Base-by-base conservation (phyloP, 371 early-diverging fungal species). In the Funneliformis caledonium region DNA sequence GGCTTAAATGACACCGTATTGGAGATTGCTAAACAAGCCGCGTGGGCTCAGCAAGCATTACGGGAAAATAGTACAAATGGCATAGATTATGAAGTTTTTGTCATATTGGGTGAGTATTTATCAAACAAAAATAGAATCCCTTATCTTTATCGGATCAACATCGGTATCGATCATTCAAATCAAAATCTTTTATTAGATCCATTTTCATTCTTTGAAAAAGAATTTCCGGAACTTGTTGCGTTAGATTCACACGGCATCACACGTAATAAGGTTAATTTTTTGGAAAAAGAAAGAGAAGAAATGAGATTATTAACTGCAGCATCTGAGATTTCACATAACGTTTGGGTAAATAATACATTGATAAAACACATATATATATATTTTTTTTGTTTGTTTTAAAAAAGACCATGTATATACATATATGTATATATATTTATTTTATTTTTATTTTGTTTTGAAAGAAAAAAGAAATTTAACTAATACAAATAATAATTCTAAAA, bases 301-400 rank as follows among this genome's bases (percentile, higher is more conserved):
- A 92, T 92, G 90, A 81, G 87, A 22, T 70, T 85, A 37, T 84
- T 92, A 84, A 91, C 90, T 37, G 80, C 85, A n/a, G 89, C 88
- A 1, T 86, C 86, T 2, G 88, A 90, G 82, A 85, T 91, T 60
- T 89, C 91, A 62, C 78, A 82, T 4, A 83, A 88, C 43, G 80
- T 92, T 60, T 92, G 91, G 91, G 91, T 91, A 89, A 84, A 86
- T 81, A 31, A 42, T 48, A 56, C 52, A 16, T n/a, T 22, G 19
- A 60, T 19, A 16, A 47, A 26, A 26, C 26, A 61, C 4, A 26
- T 56, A 50, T 16, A 69, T 52, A 76, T 59, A 37, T 64, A 19
- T 61, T 37, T 65, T 43, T 67, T 67, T 81, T 56, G 56, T 26
- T 26, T 26, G 31, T 61, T 50, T 45, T 73, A 52, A 42, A 65